Percentiles rank a stretch among this genome's conserved stretches.
phyloP scores from a whole-genome alignment of 78 protist species.

The Dictyostelium brefeldianum region DNA sequence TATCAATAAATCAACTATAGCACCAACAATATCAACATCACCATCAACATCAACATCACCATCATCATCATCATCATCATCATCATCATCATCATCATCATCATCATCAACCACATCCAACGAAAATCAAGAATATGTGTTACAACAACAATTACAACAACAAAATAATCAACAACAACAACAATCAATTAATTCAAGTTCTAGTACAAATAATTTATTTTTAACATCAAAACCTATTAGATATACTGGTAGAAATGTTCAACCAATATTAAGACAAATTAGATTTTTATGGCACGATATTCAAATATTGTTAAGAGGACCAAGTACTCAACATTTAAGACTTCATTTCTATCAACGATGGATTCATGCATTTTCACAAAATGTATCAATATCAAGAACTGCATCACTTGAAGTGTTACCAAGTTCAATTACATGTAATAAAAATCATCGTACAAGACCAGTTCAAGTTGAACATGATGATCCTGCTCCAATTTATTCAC shows the following conservation, averaged over 20 bases:
- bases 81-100: neutral
- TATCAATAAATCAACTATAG: neutral
- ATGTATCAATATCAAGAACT: slow-evolving; percentile 47
- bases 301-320: slow-evolving; percentile 78
- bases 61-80: neutral
- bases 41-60: neutral
- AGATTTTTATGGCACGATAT: slow-evolving; percentile 87
- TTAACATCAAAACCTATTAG: slow-evolving; percentile 35
- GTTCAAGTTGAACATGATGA: slow-evolving; percentile 42
- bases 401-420: neutral
- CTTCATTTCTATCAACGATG: slow-evolving; percentile 85
- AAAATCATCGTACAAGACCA: neutral
- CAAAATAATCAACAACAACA: too few relatives aligned
- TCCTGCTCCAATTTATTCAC: slow-evolving; percentile 38
- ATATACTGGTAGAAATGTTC: slow-evolving; percentile 71
- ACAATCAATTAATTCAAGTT: neutral
- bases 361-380: slow-evolving; percentile 80
- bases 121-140: neutral
- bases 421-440: slow-evolving; percentile 8
- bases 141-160: neutral
- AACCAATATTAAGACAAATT: slow-evolving; percentile 68
- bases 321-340: slow-evolving; percentile 46
- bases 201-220: neutral
- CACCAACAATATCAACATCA: neutral
- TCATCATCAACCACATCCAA: neutral